Evolutionary conservation across 1,284 basidiomycete species (phyloP), one percentile per base, ranked within the genome.

Genomic region (Irpex sp.): DNA sequence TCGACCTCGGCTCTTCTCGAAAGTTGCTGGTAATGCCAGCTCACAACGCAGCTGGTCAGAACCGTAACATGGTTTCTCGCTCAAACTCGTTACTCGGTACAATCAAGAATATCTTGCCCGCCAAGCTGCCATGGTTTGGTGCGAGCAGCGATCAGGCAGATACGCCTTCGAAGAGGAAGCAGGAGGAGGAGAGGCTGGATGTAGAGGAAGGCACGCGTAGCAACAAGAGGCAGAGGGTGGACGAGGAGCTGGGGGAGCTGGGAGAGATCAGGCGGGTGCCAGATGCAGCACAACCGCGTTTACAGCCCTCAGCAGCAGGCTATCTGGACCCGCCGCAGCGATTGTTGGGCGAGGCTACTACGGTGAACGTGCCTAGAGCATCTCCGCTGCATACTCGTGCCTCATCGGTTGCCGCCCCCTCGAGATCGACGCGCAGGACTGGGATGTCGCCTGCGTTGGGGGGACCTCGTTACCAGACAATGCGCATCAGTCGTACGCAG

Each of bases 281-380:
- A 3, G 39, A 11, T 43, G 46, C n/a, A 36, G 63, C 58, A 7
- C 65, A 60, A 49, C 53, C 39, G 33, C 17, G 36, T 49, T 36
- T 65, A 61, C 63, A 60, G 36, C 46, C 50, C 50, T 31, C 61
- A 35, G 37, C 60, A n/a, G 62, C 65, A 58, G 70, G 70, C 35
- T 75, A 74, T 63, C 74, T 74, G 63, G 74, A 74, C 58, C 68
- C 72, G 21, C 71, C 72, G 21, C 64, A 68, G 51, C 60, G 58
- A 35, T 39, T 70, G 57, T 64, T 74, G 21, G 33, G 63, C 57
- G 58, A 55, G 26, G 58, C 61, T 3, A 19, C 57, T 6, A 36
- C 61, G 6, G 53, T 55, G 11, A 55, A 15, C 9, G 26, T 33
- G 9, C 26, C 53, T 13, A 55, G 53, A 26, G 53, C 53, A 55